Evolutionary conservation across 2,329 filamentous ascomycete genomes (phyloP).

Genomic region (Erysiphe neolycopersici): DNA sequence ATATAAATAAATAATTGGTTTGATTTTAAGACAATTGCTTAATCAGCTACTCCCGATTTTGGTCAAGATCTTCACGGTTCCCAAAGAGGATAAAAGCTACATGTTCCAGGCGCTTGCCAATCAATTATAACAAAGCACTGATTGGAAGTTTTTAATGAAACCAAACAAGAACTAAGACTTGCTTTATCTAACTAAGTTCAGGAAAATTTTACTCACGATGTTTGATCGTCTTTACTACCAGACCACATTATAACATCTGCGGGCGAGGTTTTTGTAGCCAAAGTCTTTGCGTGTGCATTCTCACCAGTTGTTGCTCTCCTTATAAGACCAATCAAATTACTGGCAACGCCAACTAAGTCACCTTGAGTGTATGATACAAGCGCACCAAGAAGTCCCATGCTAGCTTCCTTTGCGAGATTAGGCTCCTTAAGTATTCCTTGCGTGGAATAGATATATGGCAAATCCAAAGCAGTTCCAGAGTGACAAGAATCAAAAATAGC

Average conservation of each 20-base stretch:
- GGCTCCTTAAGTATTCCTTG: constrained; percentile 42
- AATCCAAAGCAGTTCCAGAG: constrained; percentile 36
- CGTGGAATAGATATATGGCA: constrained; percentile 43
- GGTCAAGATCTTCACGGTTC: no score
- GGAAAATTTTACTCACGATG: constrained; percentile 37
- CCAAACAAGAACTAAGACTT: no score
- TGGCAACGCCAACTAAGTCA: constrained; percentile 58
- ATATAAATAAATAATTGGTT: neutral
- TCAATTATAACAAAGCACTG: no score
- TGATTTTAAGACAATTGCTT: no score
- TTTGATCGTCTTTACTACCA: constrained; percentile 86
- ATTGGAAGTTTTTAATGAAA: no score
- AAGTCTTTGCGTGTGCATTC: constrained; percentile 50
- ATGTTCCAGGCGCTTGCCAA: no score
- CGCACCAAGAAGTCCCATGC: constrained; percentile 32
- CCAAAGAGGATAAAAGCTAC: no score
- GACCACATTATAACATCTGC: constrained; percentile 98
- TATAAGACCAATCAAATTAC: constrained; percentile 55
- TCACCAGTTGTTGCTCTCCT: constrained; percentile 68
- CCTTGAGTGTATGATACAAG: constrained; percentile 44
- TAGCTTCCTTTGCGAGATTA: constrained; percentile 40
- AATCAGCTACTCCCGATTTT: no score
- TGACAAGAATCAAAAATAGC: constrained; percentile 46
- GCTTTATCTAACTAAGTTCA: neutral
- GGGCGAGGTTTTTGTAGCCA: constrained; percentile 72